Evolutionary conservation across 1,284 basidiomycete genomes (phyloP).

Genomic region (Melampsora larici-populina): DNA sequence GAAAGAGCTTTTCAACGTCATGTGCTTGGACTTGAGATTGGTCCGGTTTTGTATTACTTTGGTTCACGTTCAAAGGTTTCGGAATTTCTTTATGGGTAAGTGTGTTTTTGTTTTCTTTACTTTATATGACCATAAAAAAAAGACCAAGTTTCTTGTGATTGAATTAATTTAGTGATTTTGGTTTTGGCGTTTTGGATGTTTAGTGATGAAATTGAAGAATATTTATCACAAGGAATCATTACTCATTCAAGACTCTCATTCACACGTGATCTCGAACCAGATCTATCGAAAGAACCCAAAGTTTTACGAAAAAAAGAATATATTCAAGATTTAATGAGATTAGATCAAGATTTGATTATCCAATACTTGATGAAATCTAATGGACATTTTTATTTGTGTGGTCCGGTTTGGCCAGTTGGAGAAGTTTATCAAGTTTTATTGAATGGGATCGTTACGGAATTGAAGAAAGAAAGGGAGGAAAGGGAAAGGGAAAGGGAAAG

Average conservation of each 20-base stretch:
- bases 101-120: constrained; percentile 52
- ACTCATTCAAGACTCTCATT: constrained; percentile 89
- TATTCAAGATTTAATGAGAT: constrained; percentile 96
- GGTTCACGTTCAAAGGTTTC: constrained; percentile 90
- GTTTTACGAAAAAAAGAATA: constrained; percentile 95
- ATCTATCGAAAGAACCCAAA: too few species aligned
- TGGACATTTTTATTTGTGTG: constrained; percentile 87
- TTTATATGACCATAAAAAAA: neutral
- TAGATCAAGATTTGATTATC: constrained; percentile 75
- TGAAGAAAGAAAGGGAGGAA: constrained; percentile 65
- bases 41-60: constrained; percentile 95
- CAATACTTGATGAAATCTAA: constrained; percentile 53
- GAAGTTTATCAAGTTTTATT: constrained; percentile 93
- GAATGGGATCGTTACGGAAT: constrained; percentile 69
- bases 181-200: neutral
- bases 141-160: constrained; percentile 63
- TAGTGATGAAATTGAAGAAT: constrained; percentile 57
- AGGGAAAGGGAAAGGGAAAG: constrained; percentile 60
- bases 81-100: constrained; percentile 95
- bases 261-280: constrained; percentile 71
- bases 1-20: constrained; percentile 78
- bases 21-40: constrained; percentile 70
- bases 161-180: neutral
- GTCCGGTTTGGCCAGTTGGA: constrained; percentile 96
- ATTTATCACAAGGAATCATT: constrained; percentile 75